Percentiles rank a stretch among this genome's conserved stretches.
Conservation (phyloP, 2,329 filamentous ascomycete genomes). For the Scedosporium boydii region DNA sequence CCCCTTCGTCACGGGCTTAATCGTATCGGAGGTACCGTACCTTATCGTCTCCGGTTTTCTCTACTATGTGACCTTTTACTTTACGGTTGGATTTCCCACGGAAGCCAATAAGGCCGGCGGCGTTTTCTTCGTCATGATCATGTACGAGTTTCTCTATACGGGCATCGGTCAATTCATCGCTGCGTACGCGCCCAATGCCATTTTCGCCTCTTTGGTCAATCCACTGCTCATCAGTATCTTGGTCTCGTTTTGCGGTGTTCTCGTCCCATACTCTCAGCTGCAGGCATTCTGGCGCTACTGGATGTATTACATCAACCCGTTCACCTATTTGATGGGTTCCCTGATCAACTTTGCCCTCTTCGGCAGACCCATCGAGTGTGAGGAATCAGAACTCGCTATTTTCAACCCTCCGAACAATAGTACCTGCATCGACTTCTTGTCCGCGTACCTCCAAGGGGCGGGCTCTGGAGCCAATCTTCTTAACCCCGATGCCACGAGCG, state of each 20-base stretch:
- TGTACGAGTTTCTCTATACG: constrained; percentile 52
- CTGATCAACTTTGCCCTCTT: constrained; percentile 44
- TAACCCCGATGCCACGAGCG: constrained; percentile 47
- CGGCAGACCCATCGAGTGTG: constrained; percentile 36
- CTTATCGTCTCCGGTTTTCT: constrained; percentile 54
- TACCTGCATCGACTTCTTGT: constrained; percentile 50
- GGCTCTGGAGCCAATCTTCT: constrained; percentile 41
- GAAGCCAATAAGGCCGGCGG: constrained; percentile 37
- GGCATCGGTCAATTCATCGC: constrained; percentile 55
- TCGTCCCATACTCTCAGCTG: constrained; percentile 57
- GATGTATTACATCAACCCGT: constrained; percentile 54
- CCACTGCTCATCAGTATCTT: constrained; percentile 47
- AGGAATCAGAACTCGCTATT: constrained; percentile 35
- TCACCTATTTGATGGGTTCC: constrained; percentile 50
- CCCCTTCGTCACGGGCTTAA: constrained; percentile 55
- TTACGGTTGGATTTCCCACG: constrained; percentile 39
- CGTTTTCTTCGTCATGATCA: constrained; percentile 44
- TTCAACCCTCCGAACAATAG: constrained; percentile 40
- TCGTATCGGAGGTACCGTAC: constrained; percentile 64
- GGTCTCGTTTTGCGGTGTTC: constrained; percentile 64
- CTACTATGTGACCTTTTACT: constrained; percentile 51
- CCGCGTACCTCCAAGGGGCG: constrained; percentile 36
- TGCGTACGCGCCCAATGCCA: constrained; percentile 51
- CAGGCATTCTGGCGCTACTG: constrained; percentile 59
- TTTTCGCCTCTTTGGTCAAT: constrained; percentile 49